Base-by-base conservation (phyloP, 2,329 filamentous ascomycete species). In the Claviceps arundinis region DNA sequence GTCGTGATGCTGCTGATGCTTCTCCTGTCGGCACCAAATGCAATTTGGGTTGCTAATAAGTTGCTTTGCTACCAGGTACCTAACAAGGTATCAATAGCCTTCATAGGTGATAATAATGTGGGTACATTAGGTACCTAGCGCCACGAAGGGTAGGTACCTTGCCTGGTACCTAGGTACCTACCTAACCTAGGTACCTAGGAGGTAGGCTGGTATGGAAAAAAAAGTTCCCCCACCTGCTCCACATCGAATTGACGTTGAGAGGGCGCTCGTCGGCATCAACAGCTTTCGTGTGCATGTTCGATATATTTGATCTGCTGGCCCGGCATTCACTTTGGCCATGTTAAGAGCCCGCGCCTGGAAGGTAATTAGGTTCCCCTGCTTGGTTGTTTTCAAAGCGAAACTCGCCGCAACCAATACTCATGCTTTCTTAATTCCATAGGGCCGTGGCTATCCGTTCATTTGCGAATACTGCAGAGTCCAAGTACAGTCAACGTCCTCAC, bases 261-360 rank as follows among this genome's bases (percentile, higher is more conserved):
- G 26, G 26, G 24, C 26, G 26, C 47, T 49, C 37, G 13, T 42
- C 26, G 19, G 8, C 45, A 19, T 52, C n/a, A 37, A 37, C 44
- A 41, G 51, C 51, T 34, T 45, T 40, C 34, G 38, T 44, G n/a
- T 11, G 13, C 37, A 47, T 47, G 43, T 42, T 30, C 42, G 49
- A 46, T 42, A 24, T 11, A 17, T 4, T 40, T 14, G 22, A 24
- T 19, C 49, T 43, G 41, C 34, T 57, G 49, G 47, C 19, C 42
- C 47, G 45, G 40, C 30, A 37, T 40, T 50, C 50, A 48, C 54
- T 52, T 55, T 57, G 59, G 65, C 58, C 56, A 74, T 74, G 72
- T 68, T 74, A 55, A 70, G 70, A 64, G 65, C 66, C 58, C 66
- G 66, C 56, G 55, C 64, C 59, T 68, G 65, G 60, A 67, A 67